Conservation (phyloP, 345 rosid genomes). For the Bruguiera parviflora region DNA sequence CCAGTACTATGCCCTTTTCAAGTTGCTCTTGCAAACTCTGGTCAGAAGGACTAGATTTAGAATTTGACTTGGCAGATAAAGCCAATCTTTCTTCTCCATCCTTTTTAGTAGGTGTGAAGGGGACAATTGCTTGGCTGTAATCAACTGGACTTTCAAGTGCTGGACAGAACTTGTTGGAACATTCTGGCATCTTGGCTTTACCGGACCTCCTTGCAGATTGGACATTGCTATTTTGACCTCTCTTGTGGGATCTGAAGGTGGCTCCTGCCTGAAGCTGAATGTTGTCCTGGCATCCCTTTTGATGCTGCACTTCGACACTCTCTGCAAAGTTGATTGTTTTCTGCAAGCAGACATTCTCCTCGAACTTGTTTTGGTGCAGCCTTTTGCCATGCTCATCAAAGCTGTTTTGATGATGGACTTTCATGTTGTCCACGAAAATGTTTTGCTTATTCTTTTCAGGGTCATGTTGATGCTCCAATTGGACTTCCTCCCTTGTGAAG, state of each 20-base stretch:
- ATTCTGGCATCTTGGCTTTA: conserved; percentile 13
- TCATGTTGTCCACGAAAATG: conserved; percentile 14
- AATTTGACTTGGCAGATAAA: conserved; percentile 18
- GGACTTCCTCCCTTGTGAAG: conserved; percentile 7
- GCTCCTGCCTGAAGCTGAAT: conserved; percentile 10
- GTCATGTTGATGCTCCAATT: conserved; percentile 17
- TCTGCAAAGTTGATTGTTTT: conserved; percentile 15
- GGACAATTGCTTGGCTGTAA: conserved; percentile 24
- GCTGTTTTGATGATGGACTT: conserved; percentile 15
- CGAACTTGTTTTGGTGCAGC: conserved; percentile 15
- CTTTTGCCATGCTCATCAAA: conserved; percentile 17
- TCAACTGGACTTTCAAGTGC: conserved; percentile 5
- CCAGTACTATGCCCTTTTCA: conserved; percentile 39
- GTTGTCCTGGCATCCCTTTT: conserved; percentile 12
- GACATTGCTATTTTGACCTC: conserved; percentile 13
- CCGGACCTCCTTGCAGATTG: conserved; percentile 2
- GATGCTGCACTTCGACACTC: conserved; percentile 4
- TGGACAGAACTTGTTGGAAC: conserved; percentile 12
- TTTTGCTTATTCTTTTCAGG: conserved; percentile 15
- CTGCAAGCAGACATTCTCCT: conserved; percentile 15
- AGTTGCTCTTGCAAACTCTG: conserved; percentile 24
- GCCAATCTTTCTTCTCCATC: conserved; percentile 19
- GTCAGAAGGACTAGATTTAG: conserved; percentile 15
- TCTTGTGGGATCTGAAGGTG: conserved; percentile 6
- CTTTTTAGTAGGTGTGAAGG: conserved; percentile 15